These are phyloP conservation scores for Pythium insidiosum DNA, from an alignment of 352 stramenopile genomes.

Conservation along the genomic window DNA sequence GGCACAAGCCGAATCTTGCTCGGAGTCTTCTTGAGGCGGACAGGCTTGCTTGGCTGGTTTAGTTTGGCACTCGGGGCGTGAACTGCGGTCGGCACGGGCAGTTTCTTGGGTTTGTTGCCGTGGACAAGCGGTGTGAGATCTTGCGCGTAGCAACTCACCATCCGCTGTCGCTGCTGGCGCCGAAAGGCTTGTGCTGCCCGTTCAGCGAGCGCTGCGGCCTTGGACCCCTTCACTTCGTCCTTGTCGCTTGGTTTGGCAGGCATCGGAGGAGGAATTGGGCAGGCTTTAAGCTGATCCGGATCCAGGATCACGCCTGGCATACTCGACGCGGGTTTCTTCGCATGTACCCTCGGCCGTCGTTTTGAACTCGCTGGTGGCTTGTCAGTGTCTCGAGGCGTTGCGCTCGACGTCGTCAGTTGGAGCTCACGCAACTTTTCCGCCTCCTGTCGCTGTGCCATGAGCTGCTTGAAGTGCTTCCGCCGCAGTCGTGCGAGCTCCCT, in stretches of 20 bases:
- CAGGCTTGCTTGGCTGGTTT: slow-evolving; percentile 14
- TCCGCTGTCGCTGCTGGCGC: slow-evolving; percentile 20
- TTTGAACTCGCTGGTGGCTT: too few relatives aligned
- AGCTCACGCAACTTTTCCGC: too few relatives aligned
- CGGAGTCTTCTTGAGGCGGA: slow-evolving; percentile 11
- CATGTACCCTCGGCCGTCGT: too few relatives aligned
- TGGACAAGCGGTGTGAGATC: slow-evolving; percentile 50
- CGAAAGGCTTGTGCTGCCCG: slow-evolving; percentile 17
- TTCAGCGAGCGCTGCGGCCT: slow-evolving; percentile 5
- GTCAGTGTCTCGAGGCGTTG: too few relatives aligned
- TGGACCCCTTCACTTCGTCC: too few relatives aligned
- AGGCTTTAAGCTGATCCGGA: too few relatives aligned
- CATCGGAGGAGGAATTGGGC: too few relatives aligned
- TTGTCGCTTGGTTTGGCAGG: too few relatives aligned
- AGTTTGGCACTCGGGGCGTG: background rate
- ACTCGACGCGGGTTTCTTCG: too few relatives aligned
- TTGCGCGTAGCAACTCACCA: slow-evolving; percentile 48
- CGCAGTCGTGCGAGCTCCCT: slow-evolving; percentile 24
- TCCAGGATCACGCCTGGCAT: too few relatives aligned
- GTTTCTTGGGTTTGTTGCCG: slow-evolving; percentile 34
- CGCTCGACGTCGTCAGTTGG: too few relatives aligned
- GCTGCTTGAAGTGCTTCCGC: slow-evolving; percentile 7
- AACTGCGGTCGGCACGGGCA: slow-evolving; percentile 20
- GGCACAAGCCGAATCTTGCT: too few relatives aligned
- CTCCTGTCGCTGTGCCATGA: slow-evolving; percentile 11